phyloP scores from a whole-genome alignment of 768 basidiomycete species.

The Lentinula aciculospora region DNA sequence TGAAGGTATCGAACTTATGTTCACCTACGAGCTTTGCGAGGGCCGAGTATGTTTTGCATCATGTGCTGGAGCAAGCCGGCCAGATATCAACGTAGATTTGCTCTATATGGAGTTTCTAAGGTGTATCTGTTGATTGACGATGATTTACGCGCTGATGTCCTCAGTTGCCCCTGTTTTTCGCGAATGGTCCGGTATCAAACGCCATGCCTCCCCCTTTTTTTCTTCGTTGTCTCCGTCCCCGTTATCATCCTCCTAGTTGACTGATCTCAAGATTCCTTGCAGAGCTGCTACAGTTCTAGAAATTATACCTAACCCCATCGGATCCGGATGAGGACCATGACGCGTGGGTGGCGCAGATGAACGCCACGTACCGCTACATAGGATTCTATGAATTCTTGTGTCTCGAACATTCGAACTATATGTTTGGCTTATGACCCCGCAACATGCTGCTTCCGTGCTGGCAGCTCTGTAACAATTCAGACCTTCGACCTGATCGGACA shows the following conservation, averaged over 20 bases:
- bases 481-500: not conserved
- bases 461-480: not conserved
- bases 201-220: not conserved
- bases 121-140: not conserved
- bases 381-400: not conserved
- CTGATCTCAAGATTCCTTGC: too few species aligned
- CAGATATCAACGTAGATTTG: not conserved
- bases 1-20: constrained; percentile 10
- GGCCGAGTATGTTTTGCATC: constrained; percentile 2
- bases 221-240: too few species aligned
- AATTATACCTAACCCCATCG: not conserved
- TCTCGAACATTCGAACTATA: not conserved
- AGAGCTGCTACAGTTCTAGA: too few species aligned
- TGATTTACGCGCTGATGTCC: not conserved
- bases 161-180: not conserved
- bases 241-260: not conserved
- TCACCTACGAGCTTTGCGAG: constrained; percentile 7
- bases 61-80: constrained; percentile 7
- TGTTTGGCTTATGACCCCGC: not conserved
- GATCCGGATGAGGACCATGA: not conserved
- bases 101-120: not conserved
- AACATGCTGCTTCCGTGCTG: not conserved
- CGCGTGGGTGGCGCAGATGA: not conserved
- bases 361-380: not conserved
- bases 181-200: not conserved